phyloP scores from a whole-genome alignment of 371 early-diverging fungal genomes.

The Actinomortierella wolfii region DNA sequence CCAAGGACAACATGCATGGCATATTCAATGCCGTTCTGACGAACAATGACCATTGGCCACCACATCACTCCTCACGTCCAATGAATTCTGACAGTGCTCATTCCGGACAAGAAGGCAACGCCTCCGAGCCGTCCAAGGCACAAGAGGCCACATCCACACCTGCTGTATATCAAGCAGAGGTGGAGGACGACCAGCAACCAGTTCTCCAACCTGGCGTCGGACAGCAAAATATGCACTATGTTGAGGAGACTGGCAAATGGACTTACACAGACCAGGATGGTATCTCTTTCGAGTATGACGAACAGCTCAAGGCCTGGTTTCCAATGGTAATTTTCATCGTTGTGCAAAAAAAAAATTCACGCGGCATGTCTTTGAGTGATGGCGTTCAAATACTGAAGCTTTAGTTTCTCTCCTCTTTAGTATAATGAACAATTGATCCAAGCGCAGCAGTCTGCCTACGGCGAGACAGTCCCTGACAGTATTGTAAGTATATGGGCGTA shows the following conservation, averaged over 20 bases:
- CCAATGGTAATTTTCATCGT: constrained; percentile 69
- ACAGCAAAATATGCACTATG: constrained; percentile 55
- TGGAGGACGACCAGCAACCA: too few species aligned
- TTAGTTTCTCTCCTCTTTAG: constrained; percentile 42
- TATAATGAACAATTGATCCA: constrained; percentile 76
- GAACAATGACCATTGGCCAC: too few species aligned
- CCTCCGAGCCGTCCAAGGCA: too few species aligned
- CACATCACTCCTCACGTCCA: too few species aligned
- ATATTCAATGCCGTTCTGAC: too few species aligned
- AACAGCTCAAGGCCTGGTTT: constrained; percentile 84
- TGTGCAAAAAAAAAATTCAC: neutral
- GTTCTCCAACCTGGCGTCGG: constrained; percentile 6
- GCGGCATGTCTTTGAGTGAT: neutral
- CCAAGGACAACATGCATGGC: too few species aligned
- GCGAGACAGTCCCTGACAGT: constrained; percentile 62
- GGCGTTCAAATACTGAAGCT: neutral
- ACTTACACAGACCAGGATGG: constrained; percentile 75
- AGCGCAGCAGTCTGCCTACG: constrained; percentile 84
- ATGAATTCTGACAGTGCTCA: too few species aligned
- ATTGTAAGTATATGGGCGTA: constrained; percentile 36
- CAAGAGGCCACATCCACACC: too few species aligned
- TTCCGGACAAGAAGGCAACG: too few species aligned
- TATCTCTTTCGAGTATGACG: constrained; percentile 85
- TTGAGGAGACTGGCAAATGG: constrained; percentile 75
- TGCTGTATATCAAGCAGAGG: too few species aligned